Evolutionary conservation across 1,139 yeast genomes (phyloP).

Genomic region (Pichia cactophila): DNA sequence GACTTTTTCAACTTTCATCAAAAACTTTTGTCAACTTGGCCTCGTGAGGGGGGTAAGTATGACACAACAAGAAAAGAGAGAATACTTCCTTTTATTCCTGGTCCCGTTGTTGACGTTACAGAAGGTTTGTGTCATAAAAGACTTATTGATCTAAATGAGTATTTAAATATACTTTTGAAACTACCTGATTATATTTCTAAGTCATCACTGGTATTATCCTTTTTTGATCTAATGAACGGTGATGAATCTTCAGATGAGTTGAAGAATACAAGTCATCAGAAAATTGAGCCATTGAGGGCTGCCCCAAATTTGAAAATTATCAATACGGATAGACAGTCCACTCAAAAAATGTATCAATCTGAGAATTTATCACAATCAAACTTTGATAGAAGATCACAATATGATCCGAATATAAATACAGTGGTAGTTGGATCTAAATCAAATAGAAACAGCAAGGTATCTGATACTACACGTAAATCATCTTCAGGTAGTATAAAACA

Average conservation of each 20-base stretch:
- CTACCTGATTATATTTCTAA: constrained; percentile 75
- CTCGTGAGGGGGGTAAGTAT: constrained; percentile 86
- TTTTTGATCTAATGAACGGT: constrained; percentile 65
- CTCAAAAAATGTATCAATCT: constrained; percentile 5
- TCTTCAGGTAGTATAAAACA: neutral
- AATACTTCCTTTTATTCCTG: constrained; percentile 90
- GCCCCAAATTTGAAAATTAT: constrained; percentile 26
- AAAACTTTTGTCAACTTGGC: constrained; percentile 72
- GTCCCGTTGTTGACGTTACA: constrained; percentile 88
- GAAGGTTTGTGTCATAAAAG: constrained; percentile 83
- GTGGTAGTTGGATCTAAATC: neutral
- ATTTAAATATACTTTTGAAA: constrained; percentile 64
- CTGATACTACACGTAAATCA: neutral
- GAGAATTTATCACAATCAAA: constrained; percentile 25
- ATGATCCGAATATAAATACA: constrained; percentile 15
- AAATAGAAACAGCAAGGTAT: constrained; percentile 13
- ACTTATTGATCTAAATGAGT: constrained; percentile 75
- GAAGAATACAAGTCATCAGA: constrained; percentile 9
- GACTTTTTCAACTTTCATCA: constrained; percentile 96
- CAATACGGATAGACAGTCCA: constrained; percentile 13
- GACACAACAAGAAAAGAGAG: constrained; percentile 50
- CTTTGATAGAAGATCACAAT: constrained; percentile 27
- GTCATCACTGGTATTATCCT: constrained; percentile 56
- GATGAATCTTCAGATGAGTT: constrained; percentile 32
- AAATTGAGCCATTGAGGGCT: constrained; percentile 23